Conservation (phyloP, 345 rosid species). For the Sonneratia caseolaris region DNA sequence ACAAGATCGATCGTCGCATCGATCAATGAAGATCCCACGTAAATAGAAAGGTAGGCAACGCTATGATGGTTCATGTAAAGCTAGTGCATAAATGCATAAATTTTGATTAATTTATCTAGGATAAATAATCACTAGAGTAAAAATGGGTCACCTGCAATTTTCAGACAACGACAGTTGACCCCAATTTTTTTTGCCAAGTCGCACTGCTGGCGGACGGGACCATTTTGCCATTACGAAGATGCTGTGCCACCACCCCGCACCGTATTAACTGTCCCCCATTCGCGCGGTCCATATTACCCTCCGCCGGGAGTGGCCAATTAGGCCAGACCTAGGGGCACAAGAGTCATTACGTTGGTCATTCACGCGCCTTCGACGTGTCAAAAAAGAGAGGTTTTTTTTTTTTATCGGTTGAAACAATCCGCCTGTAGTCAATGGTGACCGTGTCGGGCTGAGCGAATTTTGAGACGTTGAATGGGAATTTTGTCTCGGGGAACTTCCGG, state of each 20-base stretch:
- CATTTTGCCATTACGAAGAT: not conserved
- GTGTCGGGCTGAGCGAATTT: not conserved
- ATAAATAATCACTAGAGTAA: too few relatives aligned
- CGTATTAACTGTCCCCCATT: too few relatives aligned
- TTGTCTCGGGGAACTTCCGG: not conserved
- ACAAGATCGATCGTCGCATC: too few relatives aligned
- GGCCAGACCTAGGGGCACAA: not conserved
- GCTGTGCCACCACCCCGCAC: too few relatives aligned
- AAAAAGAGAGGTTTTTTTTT: not conserved
- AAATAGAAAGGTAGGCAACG: too few relatives aligned
- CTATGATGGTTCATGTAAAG: too few relatives aligned
- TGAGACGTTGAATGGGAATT: not conserved
- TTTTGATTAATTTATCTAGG: too few relatives aligned
- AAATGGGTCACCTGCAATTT: not conserved
- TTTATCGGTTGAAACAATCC: too few relatives aligned
- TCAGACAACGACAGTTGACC: not conserved
- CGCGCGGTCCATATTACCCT: too few relatives aligned
- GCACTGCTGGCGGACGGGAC: not conserved
- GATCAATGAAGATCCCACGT: too few relatives aligned
- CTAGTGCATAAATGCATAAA: too few relatives aligned
- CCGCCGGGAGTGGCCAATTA: not conserved
- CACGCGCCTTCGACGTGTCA: not conserved
- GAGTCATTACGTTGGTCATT: not conserved
- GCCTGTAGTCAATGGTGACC: not conserved
- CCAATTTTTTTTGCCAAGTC: not conserved